Conservation (phyloP, 2,329 filamentous ascomycete species). For the Phaeophleospora eucalypticola region DNA sequence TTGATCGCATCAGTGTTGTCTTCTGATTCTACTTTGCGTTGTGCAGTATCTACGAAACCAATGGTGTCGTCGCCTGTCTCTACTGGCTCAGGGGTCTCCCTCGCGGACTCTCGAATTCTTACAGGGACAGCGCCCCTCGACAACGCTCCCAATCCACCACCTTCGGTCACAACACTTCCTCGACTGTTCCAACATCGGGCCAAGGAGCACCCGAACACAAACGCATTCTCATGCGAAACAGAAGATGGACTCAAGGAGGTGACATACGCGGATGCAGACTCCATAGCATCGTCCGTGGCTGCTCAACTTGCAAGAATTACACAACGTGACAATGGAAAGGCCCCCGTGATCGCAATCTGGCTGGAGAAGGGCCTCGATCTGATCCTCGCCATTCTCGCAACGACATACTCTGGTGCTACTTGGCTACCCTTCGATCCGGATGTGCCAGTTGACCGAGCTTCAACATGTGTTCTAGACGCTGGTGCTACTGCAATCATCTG, state of each 20-base stretch:
- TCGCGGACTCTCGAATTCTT: constrained; percentile 12
- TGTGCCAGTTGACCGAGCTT: constrained; percentile 21
- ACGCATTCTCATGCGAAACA: constrained; percentile 20
- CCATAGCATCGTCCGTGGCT: constrained; percentile 15
- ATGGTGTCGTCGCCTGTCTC: background rate
- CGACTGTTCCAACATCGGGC: constrained; percentile 17
- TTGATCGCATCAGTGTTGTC: no score
- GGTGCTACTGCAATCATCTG: constrained; percentile 17
- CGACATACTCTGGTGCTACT: constrained; percentile 24
- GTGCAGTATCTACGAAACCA: background rate
- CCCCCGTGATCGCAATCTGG: constrained; percentile 21
- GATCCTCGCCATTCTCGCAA: constrained; percentile 21
- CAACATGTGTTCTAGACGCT: constrained; percentile 17
- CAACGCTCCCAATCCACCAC: constrained; percentile 13
- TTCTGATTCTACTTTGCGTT: no score
- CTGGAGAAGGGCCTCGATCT: constrained; percentile 23
- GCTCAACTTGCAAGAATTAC: constrained; percentile 7
- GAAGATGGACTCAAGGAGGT: constrained; percentile 12
- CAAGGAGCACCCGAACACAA: constrained; percentile 9
- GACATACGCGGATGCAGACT: constrained; percentile 20
- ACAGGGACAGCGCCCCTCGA: constrained; percentile 15
- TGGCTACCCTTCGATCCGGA: constrained; percentile 26
- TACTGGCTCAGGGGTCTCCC: background rate
- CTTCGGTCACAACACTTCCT: constrained; percentile 19
- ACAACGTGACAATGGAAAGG: background rate